Evolutionary conservation across 2,329 filamentous ascomycete species (phyloP).

Genomic region (Penicillium olsonii): DNA sequence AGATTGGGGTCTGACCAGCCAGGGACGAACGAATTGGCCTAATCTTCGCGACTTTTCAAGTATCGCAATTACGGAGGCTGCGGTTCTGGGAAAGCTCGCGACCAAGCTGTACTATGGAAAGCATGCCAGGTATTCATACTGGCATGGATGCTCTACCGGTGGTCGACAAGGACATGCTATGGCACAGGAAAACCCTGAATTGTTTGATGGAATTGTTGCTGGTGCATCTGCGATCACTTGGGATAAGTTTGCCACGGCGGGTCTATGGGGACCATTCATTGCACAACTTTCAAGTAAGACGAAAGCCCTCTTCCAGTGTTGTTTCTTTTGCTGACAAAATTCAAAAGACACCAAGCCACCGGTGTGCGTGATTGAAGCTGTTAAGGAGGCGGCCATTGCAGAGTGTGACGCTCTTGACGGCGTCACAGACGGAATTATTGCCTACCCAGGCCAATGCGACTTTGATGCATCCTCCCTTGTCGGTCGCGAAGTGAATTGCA

Average conservation of each 20-base stretch:
- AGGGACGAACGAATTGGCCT: conserved; percentile 7
- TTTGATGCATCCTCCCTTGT: conserved; percentile 8
- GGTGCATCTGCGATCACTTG: conserved; percentile 18
- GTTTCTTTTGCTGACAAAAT: not conserved
- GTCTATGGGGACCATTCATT: conserved; percentile 17
- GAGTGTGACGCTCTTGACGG: conserved; percentile 30
- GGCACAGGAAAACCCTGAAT: conserved; percentile 20
- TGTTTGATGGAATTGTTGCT: conserved; percentile 30
- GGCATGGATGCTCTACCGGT: conserved; percentile 22
- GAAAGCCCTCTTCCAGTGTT: no score
- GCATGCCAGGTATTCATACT: conserved; percentile 12
- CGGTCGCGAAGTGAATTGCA: conserved; percentile 7
- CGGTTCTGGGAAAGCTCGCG: conserved; percentile 7
- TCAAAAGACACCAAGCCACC: conserved; percentile 5
- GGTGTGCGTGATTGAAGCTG: conserved; percentile 14
- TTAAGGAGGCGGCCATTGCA: conserved; percentile 10
- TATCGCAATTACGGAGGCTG: conserved; percentile 7
- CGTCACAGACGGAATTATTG: conserved; percentile 26
- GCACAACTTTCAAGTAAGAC: conserved; percentile 8
- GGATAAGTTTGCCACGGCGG: conserved; percentile 7
- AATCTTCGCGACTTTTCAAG: conserved; percentile 6
- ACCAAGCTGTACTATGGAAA: conserved; percentile 7
- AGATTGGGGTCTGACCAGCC: conserved; percentile 4
- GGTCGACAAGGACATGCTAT: conserved; percentile 21
- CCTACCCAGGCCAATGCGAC: conserved; percentile 19